A percentile compares a stretch with the other conserved stretches of the same genome.
Evolutionary conservation across 2,329 filamentous ascomycete genomes (phyloP).

Genomic region (Diaporthe aspalathi): DNA sequence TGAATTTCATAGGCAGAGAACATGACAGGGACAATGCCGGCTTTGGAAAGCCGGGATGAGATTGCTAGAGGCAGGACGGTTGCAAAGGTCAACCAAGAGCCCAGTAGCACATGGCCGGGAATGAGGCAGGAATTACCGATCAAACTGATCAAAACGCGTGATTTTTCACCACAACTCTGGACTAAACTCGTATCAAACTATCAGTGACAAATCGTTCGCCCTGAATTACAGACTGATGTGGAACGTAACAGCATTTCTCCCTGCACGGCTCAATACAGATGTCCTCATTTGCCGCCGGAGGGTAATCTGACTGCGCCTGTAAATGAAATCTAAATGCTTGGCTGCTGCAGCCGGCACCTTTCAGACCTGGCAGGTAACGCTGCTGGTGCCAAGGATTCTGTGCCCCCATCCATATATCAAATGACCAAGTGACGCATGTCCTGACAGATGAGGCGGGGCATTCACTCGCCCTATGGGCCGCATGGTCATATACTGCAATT

Average conservation of each 20-base stretch:
- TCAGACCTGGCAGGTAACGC: not conserved
- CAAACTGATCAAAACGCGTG: not conserved
- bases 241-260: not conserved
- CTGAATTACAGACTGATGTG: not conserved
- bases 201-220: not conserved
- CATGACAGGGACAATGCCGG: not conserved
- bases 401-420: not conserved
- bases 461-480: not conserved
- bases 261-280: not conserved
- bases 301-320: not conserved
- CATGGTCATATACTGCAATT: not conserved
- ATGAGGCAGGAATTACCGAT: not conserved
- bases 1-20: not conserved
- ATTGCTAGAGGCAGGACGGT: not conserved
- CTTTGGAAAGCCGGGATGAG: not conserved
- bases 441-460: slow-evolving; percentile 7
- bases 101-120: not conserved
- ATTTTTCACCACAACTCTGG: no score
- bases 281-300: not conserved
- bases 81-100: no score
- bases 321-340: not conserved
- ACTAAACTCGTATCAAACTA: not conserved
- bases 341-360: not conserved
- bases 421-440: slow-evolving; percentile 4
- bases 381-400: not conserved